Conservation (phyloP, 2,329 filamentous ascomycete species). For the Scytalidium sp. region DNA sequence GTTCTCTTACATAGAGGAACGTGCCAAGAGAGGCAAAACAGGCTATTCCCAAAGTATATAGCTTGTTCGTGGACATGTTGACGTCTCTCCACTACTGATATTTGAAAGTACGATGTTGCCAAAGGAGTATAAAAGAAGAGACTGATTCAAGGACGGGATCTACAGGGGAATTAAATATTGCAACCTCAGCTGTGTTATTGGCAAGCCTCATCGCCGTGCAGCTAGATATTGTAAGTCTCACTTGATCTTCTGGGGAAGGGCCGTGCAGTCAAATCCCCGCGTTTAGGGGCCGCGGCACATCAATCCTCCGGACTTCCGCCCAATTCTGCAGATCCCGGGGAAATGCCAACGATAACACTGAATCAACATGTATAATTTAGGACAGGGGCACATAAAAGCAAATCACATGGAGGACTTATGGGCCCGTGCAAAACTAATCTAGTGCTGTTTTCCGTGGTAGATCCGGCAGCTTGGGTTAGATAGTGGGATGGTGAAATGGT, state of each 20-base stretch:
- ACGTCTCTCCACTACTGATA: background rate
- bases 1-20: conserved; percentile 48
- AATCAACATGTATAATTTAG: no score
- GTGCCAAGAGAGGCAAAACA: conserved; percentile 56
- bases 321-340: no score
- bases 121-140: background rate
- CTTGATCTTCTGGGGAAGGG: no score
- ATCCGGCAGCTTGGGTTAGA: no score
- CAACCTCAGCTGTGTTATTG: background rate
- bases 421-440: no score
- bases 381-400: no score
- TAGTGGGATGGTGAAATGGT: no score
- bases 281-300: background rate
- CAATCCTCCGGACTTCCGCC: background rate
- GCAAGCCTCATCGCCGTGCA: background rate
- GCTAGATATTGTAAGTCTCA: background rate
- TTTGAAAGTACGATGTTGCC: background rate
- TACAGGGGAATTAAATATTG: background rate
- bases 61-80: conserved; percentile 8
- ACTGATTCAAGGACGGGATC: background rate
- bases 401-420: no score
- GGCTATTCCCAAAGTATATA: conserved; percentile 48
- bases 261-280: background rate
- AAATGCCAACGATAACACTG: no score
- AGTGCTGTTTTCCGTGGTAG: no score